These are phyloP conservation scores for Triangularia verruculosa DNA, from an alignment of 2,329 filamentous ascomycete genomes.

Conservation along the genomic window DNA sequence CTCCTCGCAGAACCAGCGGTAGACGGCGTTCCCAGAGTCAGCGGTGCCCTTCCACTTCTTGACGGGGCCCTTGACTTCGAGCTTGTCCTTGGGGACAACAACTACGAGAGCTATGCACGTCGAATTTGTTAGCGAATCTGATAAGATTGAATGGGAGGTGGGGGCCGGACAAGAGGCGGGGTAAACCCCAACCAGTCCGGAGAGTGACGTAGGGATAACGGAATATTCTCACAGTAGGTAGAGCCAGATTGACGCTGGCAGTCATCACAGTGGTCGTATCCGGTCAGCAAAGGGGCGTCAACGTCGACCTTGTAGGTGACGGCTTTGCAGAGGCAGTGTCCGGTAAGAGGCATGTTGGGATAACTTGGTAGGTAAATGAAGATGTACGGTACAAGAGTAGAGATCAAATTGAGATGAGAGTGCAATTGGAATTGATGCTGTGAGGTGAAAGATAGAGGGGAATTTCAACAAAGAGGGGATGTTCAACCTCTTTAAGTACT, in stretches of 20 bases:
- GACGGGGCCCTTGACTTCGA: conserved; percentile 60
- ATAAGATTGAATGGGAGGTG: not conserved
- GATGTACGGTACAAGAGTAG: not conserved
- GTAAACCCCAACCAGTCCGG: not conserved
- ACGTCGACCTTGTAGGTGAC: conserved; percentile 64
- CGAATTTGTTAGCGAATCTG: not conserved
- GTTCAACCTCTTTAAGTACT: conserved; percentile 4
- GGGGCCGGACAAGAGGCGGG: not conserved
- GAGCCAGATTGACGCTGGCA: conserved; percentile 69
- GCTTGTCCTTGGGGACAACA: conserved; percentile 64
- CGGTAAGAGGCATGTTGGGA: conserved; percentile 60
- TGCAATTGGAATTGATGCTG: not conserved
- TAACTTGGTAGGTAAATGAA: not conserved
- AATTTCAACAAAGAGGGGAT: not conserved
- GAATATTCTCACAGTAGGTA: conserved; percentile 57
- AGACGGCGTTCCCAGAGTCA: conserved; percentile 59
- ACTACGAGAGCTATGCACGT: conserved; percentile 56
- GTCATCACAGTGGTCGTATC: conserved; percentile 71
- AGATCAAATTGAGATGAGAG: not conserved
- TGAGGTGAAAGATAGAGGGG: not conserved
- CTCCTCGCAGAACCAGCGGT: conserved; percentile 67
- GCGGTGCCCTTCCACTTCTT: conserved; percentile 63
- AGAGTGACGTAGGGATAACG: not conserved
- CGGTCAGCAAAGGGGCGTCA: conserved; percentile 52
- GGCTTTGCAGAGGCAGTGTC: conserved; percentile 69